Base-by-base conservation (phyloP, 2,329 filamentous ascomycete species). In the Passalora sequoiae region DNA sequence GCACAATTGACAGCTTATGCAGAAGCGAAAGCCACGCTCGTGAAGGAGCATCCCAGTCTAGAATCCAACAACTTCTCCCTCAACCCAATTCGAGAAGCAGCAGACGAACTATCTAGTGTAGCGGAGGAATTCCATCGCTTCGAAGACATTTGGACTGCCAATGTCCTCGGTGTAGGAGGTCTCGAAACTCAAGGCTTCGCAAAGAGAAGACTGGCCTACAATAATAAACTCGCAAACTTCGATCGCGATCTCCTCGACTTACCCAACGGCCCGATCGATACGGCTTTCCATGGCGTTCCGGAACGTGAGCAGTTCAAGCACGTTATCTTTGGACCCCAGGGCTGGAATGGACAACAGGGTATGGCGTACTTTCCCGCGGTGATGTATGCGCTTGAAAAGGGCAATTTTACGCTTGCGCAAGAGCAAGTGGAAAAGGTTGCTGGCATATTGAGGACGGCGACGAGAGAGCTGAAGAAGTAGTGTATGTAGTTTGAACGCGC, bases 251-350 rank as follows among this genome's bases (percentile, higher is more conserved):
- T 98, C 40, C 69, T 97, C 20, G 92, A 98, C 68, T 62, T 89
- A 39, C 80, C 83, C 30, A 37, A 28, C 8, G 27, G 21, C 3
- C 15, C 43, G 2, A 36, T 40, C 12, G 52, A 52, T 15, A 42
- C 33, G n/a, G 44, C 46, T 8, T 40, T 46, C 10, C 44, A 56
- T 28, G 60, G 60, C 4, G 77, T 94, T 4, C 86, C 86, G 28
- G 87, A 87, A 56, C 82, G 91, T 52, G 86, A 85, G 4, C 92
- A 97, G 67, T 98, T 89, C 74, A 95, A 94, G 66, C 92, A 96
- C 66, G 77, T 94, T 60, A 70, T 98, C 44, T 94, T 89, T 62
- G 91, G 86, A 1, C 92, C 92, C 0, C 79, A 87, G 59, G 71
- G 79, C 2, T 89, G 87, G 83, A 24, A 20, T 15, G 20, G 19